Base-by-base conservation (phyloP, 2,329 filamentous ascomycete species). In the Aspergillus brunneoviolaceus region DNA sequence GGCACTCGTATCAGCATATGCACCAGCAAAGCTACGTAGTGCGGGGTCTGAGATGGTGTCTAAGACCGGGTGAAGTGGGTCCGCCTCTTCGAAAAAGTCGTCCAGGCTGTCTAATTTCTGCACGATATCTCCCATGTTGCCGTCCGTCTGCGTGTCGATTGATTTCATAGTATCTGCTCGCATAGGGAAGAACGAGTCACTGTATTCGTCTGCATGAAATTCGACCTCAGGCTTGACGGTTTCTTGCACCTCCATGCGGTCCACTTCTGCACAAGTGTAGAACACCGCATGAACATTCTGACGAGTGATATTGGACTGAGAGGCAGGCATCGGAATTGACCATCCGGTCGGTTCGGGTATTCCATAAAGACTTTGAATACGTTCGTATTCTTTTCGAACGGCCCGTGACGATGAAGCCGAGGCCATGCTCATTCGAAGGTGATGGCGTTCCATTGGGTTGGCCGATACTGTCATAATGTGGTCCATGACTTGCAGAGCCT, bases 391-490 rank as follows among this genome's bases (percentile, higher is more conserved):
- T 73, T 97, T 98, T 52, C 91, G 88, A 53, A 95, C 89, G 0
- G 89, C 87, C 67, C 90, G 89, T 0, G 92, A 95, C 2, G 92
- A 92, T 1, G 90, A 88, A 10, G 77, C 72, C 12, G 91, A 89
- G 5, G 92, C 93, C 92, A 99, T 97, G 76, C 94, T 98, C 96
- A 99, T 99, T 45, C 95, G 87, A 60, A 99, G 80, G 71, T 98
- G 92, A 68, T 97, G 92, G 68, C 91, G 92, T 75, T 98, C 95
- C 84, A 96, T 92, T 1, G 94, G 90, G 33, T 90, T 92, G 4
- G 91, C 90, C 0, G 92, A 92, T 81, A 98, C 94, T 29, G 90
- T 91, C 85, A 97, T 96, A 68, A 98, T 95, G 65, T 94, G 91
- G 74, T 99, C 95, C 60, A 99, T 81, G 1, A 99, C 94, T 65